Evolutionary conservation across 306 rosid species (phyloP).

Genomic region (Lupinus albus): DNA sequence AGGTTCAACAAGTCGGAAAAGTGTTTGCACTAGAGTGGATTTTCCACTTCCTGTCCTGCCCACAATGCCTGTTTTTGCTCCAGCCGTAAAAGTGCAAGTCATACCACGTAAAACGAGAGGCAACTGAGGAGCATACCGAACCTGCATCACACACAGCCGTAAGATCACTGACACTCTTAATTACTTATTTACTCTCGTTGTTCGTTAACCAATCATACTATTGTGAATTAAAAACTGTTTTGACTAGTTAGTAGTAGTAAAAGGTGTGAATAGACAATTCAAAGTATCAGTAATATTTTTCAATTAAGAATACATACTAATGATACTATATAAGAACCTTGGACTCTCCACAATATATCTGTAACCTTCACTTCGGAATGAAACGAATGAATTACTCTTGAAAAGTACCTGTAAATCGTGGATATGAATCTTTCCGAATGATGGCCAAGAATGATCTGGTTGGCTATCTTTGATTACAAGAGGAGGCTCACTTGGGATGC

Average conservation of each 20-base stretch:
- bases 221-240: too few species aligned
- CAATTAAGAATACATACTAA: too few species aligned
- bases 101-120: slow-evolving; percentile 82
- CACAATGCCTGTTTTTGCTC: slow-evolving; percentile 80
- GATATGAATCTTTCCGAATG: slow-evolving; percentile 68
- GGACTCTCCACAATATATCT: neutral
- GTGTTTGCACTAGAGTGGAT: slow-evolving; percentile 75
- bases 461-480: slow-evolving; percentile 57
- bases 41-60: slow-evolving; percentile 92
- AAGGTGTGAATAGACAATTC: too few species aligned
- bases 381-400: slow-evolving; percentile 2
- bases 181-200: too few species aligned
- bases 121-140: slow-evolving; percentile 82
- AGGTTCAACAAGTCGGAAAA: slow-evolving; percentile 73
- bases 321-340: neutral
- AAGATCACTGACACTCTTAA: too few species aligned
- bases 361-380: neutral
- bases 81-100: slow-evolving; percentile 70
- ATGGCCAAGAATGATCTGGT: slow-evolving; percentile 73
- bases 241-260: too few species aligned
- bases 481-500: slow-evolving; percentile 76
- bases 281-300: too few species aligned
- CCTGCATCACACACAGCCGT: slow-evolving; percentile 47
- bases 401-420: slow-evolving; percentile 66
- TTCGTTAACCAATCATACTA: too few species aligned